Evolutionary conservation across 768 basidiomycete species (phyloP), one percentile per base, ranked within the genome.

Genomic region (Trametes meyenii): DNA sequence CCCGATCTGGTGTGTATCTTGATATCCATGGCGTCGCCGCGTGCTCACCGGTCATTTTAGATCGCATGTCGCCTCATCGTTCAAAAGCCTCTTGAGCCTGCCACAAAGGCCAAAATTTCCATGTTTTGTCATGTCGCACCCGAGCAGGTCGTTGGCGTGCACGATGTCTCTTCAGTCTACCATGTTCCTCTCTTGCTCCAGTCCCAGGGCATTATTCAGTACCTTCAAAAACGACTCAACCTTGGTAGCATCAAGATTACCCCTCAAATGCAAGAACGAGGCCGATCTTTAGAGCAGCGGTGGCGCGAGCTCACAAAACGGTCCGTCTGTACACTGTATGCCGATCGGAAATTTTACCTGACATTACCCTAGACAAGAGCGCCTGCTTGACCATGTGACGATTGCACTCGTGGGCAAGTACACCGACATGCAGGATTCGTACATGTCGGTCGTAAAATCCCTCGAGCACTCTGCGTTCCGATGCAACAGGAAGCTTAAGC

Each of bases 121-220:
- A 98, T 98, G 96, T 98, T 98, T 82, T 98, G 96, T 75, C 96
- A 99, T 70, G 96, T 99, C 67, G 78, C 86, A 3, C 79, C 88
- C 3, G 88, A 92, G 68, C 91, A 93, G 69, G 96, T 98, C 42
- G 82, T 99, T 52, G 96, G 95, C 56, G 91, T 98, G 7, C 96
- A 98, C 72, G 94, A 98, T 71, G 93, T 98, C 50, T 87, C 90
- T 10, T 97, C 95, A 40, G 94, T 98, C 36, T 99, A 99, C 74
- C 96, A 98, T 70, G 96, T 98, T 46, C 96, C 96, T 4, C 82
- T 98, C 11, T 82, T 98, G 17, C 82, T 99, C 36, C 86, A 90
- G 66, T 88, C 93, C 2, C 96, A 99, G 75, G 94, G 95, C n/a
- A 89, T 99, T 63, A 75, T 98, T 26, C 78, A 85, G 36, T 97